Conservation (phyloP, 768 basidiomycete species). For the Pisolithus orientalis region DNA sequence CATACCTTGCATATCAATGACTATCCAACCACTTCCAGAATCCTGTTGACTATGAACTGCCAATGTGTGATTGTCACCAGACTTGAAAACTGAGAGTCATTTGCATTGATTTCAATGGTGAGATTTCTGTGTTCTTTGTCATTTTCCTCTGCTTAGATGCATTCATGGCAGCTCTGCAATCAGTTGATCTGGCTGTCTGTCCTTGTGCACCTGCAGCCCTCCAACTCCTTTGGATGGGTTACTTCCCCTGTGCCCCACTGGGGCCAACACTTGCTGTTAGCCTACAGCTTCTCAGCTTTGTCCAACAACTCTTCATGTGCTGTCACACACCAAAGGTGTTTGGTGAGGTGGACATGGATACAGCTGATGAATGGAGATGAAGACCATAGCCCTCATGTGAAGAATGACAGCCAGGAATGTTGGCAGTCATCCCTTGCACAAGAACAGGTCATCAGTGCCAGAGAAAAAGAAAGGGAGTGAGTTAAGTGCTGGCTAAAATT, state of each 20-base stretch:
- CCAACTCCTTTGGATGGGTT: constrained; percentile 20
- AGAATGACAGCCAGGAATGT: too few relatives aligned
- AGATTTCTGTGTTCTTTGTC: background rate
- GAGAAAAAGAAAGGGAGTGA: too few relatives aligned
- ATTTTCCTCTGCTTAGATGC: background rate
- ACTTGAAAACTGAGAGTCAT: background rate
- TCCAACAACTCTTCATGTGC: constrained; percentile 19
- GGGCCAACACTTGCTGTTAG: constrained; percentile 28
- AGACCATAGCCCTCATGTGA: too few relatives aligned
- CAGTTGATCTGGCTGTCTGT: background rate
- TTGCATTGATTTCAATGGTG: constrained; percentile 1
- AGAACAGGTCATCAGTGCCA: too few relatives aligned
- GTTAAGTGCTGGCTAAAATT: too few relatives aligned
- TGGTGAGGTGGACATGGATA: too few relatives aligned
- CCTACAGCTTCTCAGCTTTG: constrained; percentile 25
- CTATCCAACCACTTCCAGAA: background rate
- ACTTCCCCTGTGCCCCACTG: constrained; percentile 25
- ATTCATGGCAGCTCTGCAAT: constrained; percentile 1
- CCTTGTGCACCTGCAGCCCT: constrained; percentile 5
- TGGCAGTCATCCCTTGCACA: too few relatives aligned
- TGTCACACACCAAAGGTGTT: too few relatives aligned
- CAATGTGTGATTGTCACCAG: background rate
- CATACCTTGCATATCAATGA: background rate
- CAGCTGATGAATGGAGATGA: too few relatives aligned
- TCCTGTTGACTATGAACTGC: background rate